Evolutionary conservation across 306 rosid species (phyloP).

Genomic region (Cicer pinnatifidum): DNA sequence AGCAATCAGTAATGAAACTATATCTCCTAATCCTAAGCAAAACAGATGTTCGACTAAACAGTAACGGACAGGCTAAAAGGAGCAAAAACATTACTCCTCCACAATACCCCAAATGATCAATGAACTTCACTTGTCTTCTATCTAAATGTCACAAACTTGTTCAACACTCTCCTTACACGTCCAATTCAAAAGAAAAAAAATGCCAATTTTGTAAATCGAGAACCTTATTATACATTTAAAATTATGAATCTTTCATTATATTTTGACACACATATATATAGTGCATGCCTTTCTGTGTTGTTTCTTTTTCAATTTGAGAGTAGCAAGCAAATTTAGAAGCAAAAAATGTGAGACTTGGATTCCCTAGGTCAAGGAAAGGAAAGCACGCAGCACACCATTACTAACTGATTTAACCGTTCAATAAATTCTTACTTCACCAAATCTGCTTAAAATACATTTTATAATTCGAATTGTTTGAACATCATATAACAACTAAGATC

Average conservation of each 20-base stretch:
- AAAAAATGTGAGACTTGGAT: neutral
- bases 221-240: neutral
- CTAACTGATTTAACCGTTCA: too few species aligned
- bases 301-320: neutral
- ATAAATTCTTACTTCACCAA: neutral
- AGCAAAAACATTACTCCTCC: neutral
- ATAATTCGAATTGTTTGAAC: neutral
- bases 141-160: neutral
- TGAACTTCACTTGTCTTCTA: neutral
- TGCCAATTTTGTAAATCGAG: neutral
- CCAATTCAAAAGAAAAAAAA: conserved; percentile 1
- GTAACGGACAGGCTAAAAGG: neutral
- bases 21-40: neutral
- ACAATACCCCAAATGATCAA: neutral
- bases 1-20: neutral
- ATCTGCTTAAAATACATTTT: neutral
- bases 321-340: neutral
- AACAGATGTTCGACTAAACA: neutral
- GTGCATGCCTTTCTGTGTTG: neutral
- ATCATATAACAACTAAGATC: neutral
- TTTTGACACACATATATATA: neutral
- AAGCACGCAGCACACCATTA: too few species aligned
- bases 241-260: neutral
- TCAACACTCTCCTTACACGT: neutral
- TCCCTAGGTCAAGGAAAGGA: too few species aligned